Evolutionary conservation across 1,284 basidiomycete species (phyloP).

Genomic region (Trametes versicolor): DNA sequence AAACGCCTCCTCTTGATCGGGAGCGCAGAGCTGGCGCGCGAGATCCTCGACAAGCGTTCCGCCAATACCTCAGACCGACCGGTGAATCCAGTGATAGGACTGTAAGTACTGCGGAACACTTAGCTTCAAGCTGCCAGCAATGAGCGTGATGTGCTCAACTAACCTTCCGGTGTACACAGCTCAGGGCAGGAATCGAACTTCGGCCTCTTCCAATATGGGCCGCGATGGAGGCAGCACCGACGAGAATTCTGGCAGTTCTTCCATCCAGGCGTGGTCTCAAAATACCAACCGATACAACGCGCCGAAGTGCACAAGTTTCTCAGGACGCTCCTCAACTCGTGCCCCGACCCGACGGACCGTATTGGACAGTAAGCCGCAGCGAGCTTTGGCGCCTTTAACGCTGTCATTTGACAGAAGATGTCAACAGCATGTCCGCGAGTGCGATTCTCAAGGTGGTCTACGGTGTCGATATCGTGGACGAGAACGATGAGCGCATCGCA

Average conservation of each 20-base stretch:
- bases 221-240: constrained; percentile 33
- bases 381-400: no score
- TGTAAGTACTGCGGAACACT: not conserved
- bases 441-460: constrained; percentile 18
- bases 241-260: constrained; percentile 35
- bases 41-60: constrained; percentile 28
- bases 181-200: constrained; percentile 45
- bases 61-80: constrained; percentile 23
- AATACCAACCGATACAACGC: constrained; percentile 24
- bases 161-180: constrained; percentile 6
- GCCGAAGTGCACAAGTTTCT: constrained; percentile 27
- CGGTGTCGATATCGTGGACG: constrained; percentile 17
- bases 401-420: no score
- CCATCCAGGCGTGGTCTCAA: constrained; percentile 10
- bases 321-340: constrained; percentile 6
- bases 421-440: constrained; percentile 8
- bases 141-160: not conserved
- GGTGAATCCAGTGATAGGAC: not conserved
- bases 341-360: not conserved
- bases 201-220: constrained; percentile 37
- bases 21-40: constrained; percentile 14
- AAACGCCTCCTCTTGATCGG: constrained; percentile 22
- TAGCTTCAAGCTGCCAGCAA: no score
- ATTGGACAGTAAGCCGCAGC: constrained; percentile 7
- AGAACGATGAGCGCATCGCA: constrained; percentile 17